phyloP scores from a whole-genome alignment of 495 filamentous ascomycete species.

The Talaromyces wortmannii region DNA sequence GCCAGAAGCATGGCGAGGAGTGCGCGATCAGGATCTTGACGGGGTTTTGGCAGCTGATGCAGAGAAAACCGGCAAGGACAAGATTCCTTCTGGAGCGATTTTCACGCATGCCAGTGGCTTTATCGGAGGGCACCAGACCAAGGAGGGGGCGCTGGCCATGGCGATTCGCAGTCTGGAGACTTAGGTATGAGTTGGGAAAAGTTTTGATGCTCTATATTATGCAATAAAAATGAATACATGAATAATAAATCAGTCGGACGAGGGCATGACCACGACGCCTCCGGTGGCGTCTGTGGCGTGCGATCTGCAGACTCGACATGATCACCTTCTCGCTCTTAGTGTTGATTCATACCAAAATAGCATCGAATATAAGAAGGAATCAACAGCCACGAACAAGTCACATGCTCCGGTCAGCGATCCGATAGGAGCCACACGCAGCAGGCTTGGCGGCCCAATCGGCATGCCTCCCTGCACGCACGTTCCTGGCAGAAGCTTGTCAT shows the following conservation, averaged over 20 bases:
- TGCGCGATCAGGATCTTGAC: conserved; percentile 78
- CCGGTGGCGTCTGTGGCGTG: too few relatives aligned
- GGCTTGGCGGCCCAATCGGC: not conserved
- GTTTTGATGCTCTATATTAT: not conserved
- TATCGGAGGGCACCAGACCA: conserved; percentile 89
- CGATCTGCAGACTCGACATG: too few relatives aligned
- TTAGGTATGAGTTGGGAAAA: not conserved
- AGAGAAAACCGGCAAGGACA: conserved; percentile 29
- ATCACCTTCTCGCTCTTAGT: too few relatives aligned
- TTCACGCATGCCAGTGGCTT: conserved; percentile 95
- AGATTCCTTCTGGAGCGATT: conserved; percentile 58
- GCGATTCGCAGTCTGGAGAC: conserved; percentile 61
- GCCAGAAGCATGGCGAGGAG: conserved; percentile 84
- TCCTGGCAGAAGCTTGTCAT: not conserved
- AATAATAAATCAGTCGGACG: too few relatives aligned
- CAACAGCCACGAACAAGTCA: not conserved
- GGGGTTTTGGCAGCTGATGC: conserved; percentile 57
- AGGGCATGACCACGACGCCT: too few relatives aligned
- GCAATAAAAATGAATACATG: not conserved
- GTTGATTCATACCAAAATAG: too few relatives aligned
- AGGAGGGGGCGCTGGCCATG: conserved; percentile 84
- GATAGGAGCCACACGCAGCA: too few relatives aligned
- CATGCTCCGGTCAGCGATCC: not conserved
- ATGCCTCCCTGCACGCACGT: not conserved
- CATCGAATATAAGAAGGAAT: too few relatives aligned